These are phyloP conservation scores for Colletotrichum orbiculare DNA, from an alignment of 2,329 filamentous ascomycete genomes.

Conservation along the genomic window DNA sequence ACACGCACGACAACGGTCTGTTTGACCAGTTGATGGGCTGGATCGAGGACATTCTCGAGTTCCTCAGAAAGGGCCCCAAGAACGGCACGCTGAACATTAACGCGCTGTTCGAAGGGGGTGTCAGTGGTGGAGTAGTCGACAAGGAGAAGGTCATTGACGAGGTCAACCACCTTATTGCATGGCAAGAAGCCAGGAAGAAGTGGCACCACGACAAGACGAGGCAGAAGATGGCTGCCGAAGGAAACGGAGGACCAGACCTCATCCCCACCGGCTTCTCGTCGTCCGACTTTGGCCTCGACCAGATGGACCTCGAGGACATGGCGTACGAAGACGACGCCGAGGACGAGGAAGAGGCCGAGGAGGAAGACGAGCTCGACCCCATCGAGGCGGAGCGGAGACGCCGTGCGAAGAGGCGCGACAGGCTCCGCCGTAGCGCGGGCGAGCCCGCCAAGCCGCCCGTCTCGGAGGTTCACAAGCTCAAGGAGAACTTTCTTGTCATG, in stretches of 20 bases:
- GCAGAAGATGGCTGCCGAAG: conserved; percentile 97
- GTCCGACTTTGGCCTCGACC: conserved; percentile 89
- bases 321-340: conserved; percentile 78
- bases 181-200: conserved; percentile 96
- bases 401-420: conserved; percentile 81
- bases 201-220: conserved; percentile 98
- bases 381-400: conserved; percentile 87
- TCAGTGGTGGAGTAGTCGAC: conserved; percentile 75
- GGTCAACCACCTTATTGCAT: conserved; percentile 86
- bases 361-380: conserved; percentile 84
- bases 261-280: conserved; percentile 75
- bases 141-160: conserved; percentile 79
- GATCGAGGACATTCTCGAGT: conserved; percentile 95
- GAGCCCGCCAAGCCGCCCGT: conserved; percentile 86
- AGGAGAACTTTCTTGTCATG: conserved; percentile 84
- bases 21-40: conserved; percentile 97
- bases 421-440: conserved; percentile 81
- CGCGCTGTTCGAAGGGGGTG: conserved; percentile 85
- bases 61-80: conserved; percentile 85
- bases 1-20: conserved; percentile 94
- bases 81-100: conserved; percentile 95
- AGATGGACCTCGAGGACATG: conserved; percentile 88
- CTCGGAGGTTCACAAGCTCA: conserved; percentile 82
- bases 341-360: conserved; percentile 74
- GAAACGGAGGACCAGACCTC: conserved; percentile 59